A percentile compares a stretch with the other conserved stretches of the same genome.
Conservation (phyloP, 345 rosid species). For the Ceriops decandra region DNA sequence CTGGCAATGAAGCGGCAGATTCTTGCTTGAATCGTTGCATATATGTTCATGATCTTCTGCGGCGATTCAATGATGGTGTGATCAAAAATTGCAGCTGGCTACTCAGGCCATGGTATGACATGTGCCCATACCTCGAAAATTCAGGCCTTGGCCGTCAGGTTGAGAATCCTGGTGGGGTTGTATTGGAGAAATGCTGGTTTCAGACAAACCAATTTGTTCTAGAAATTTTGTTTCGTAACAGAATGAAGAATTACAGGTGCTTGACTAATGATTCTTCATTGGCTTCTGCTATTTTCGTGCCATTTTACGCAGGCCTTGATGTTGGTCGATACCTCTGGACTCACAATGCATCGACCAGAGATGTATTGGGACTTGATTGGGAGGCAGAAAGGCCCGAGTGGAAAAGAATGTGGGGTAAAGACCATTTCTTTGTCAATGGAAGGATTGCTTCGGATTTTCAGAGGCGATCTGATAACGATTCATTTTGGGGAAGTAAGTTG, state of each 20-base stretch:
- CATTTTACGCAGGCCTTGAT: too few species aligned
- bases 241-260: slow-evolving; percentile 19
- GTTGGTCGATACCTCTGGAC: too few species aligned
- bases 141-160: slow-evolving; percentile 10
- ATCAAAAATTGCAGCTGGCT: slow-evolving; percentile 8
- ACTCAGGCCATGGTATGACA: neutral
- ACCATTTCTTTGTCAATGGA: too few species aligned
- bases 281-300: too few species aligned
- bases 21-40: slow-evolving; percentile 18
- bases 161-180: neutral
- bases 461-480: too few species aligned
- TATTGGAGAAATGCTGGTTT: slow-evolving; percentile 12
- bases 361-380: too few species aligned
- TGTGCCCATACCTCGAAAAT: slow-evolving; percentile 12
- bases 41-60: slow-evolving; percentile 19
- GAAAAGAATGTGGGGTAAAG: too few species aligned
- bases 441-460: too few species aligned
- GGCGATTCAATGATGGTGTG: slow-evolving; percentile 11
- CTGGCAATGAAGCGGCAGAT: too few species aligned
- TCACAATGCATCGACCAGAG: too few species aligned
- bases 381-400: too few species aligned
- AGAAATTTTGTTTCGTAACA: slow-evolving; percentile 17
- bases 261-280: slow-evolving; percentile 19
- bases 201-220: slow-evolving; percentile 18
- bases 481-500: too few species aligned